Base-by-base conservation (phyloP, 2,329 filamentous ascomycete species). In the Fusarium sp. region DNA sequence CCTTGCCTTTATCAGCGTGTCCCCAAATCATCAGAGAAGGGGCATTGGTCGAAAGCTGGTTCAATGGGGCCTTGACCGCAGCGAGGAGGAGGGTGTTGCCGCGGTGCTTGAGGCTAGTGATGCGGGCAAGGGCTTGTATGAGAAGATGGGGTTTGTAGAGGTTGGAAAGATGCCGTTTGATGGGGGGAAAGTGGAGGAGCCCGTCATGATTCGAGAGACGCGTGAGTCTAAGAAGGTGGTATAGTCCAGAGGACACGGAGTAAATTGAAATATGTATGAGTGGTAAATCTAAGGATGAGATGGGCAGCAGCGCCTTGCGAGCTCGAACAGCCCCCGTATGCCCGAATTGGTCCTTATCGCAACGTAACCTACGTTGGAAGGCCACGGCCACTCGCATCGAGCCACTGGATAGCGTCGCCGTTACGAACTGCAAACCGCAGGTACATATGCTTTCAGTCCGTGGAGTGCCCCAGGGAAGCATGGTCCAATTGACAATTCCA, bases 51-150 rank as follows among this genome's bases (percentile, higher is more conserved):
- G 25, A 7, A 57, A 66, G 6, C 70, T 72, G 10, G 32, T 66
- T 0, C 66, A 66, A 47, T 72, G 70, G 70, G 70, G 70, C 1
- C 52, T 72, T 9, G 70, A 72, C 6, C 70, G 70, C 10, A 70
- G 66, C 1, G 70, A 70, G 4, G 66, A 72, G 25, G 70, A 72
- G 35, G 43, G 37, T 1, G 61, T 72, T 7, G 54, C 70, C 1
- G 66, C 70, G 1, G 47, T 33, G 6, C 70, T 72, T 15, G 66
- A 73, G 17, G 57, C 70, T 3, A 72, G 66, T 20, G n/a, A 35
- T 0, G 14, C 57, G 12, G 70, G 65, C 2, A 30, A 25, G 1
- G 37, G 35, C 0, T 20, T 72, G 11, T 72, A 72, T 15, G 66
- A 70, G 59, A 73, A 70, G 12, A 52, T 72, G 33, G 70, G 70